phyloP scores from a whole-genome alignment of 2,329 filamentous ascomycete genomes.

The Neurospora sp. region DNA sequence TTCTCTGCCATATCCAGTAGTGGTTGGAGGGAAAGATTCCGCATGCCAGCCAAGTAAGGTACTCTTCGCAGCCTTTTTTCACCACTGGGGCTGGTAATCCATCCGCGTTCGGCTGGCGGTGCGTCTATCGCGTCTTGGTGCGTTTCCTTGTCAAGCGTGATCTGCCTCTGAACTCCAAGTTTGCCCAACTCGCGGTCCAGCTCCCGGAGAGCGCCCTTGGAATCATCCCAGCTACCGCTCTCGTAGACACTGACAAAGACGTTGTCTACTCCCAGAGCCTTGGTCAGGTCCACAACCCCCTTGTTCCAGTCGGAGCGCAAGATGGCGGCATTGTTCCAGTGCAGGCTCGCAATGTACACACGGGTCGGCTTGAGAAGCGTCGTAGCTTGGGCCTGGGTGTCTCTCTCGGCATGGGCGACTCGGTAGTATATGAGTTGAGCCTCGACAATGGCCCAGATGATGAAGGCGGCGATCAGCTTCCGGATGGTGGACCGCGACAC shows the following conservation, averaged over 20 bases:
- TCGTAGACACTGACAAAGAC: constrained; percentile 58
- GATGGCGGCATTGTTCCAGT: constrained; percentile 55
- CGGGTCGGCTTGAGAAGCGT: constrained; percentile 7
- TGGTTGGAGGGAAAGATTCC: constrained; percentile 53
- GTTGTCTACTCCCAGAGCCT: constrained; percentile 48
- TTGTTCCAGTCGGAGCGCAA: constrained; percentile 50
- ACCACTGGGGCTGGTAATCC: constrained; percentile 45
- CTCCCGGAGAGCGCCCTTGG: constrained; percentile 49
- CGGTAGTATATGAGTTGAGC: constrained; percentile 16
- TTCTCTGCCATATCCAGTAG: constrained; percentile 38
- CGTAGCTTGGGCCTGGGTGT: constrained; percentile 3
- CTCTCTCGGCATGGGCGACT: constrained; percentile 13
- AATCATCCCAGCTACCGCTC: constrained; percentile 57
- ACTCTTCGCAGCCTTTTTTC: constrained; percentile 52
- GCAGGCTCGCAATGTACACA: constrained; percentile 57
- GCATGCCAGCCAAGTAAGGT: constrained; percentile 53
- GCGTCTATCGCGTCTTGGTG: constrained; percentile 38
- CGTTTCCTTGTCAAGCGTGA: constrained; percentile 45
- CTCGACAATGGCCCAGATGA: constrained; percentile 17
- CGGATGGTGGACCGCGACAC: constrained; percentile 12
- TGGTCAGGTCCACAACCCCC: constrained; percentile 45
- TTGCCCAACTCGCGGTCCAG: constrained; percentile 43
- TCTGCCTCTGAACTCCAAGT: constrained; percentile 40
- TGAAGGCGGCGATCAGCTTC: constrained; percentile 10
- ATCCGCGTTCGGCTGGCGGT: constrained; percentile 34